phyloP scores from a whole-genome alignment of 805 yeast species.

The Wickerhamiella kurtzmanii region DNA sequence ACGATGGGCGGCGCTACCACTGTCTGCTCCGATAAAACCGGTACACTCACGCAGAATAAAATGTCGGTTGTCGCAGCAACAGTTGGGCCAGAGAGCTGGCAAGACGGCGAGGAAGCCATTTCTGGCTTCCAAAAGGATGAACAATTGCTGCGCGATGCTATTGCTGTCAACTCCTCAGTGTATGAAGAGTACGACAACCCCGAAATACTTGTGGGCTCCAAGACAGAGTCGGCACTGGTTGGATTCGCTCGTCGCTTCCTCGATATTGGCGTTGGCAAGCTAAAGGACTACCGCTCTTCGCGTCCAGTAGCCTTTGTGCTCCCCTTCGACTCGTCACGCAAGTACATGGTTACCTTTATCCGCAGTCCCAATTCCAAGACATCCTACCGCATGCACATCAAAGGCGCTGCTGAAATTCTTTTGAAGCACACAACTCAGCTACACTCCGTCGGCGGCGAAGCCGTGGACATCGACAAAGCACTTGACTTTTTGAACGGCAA shows the following conservation, averaged over 20 bases:
- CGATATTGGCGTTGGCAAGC: conserved; percentile 28
- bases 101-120: conserved; percentile 5
- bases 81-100: conserved; percentile 36
- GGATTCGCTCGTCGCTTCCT: conserved; percentile 49
- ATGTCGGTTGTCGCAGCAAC: conserved; percentile 82
- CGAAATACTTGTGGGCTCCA: conserved; percentile 75
- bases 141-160: conserved; percentile 37
- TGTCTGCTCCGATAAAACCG: conserved; percentile 93
- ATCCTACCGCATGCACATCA: conserved; percentile 48
- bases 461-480: conserved; percentile 19
- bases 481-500: conserved; percentile 26
- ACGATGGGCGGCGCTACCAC: conserved; percentile 99
- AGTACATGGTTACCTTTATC: conserved; percentile 80
- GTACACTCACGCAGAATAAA: conserved; percentile 85
- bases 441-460: background rate
- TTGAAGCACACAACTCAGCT: conserved; percentile 33
- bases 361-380: conserved; percentile 17
- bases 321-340: conserved; percentile 85
- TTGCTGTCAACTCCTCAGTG: conserved; percentile 75
- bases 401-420: conserved; percentile 93
- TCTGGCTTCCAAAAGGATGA: background rate
- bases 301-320: conserved; percentile 49
- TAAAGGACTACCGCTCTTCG: conserved; percentile 36
- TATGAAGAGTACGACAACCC: conserved; percentile 40
- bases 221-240: conserved; percentile 84